Evolutionary conservation across 73 alveolate species (phyloP), one percentile per base, ranked within the genome.

Genomic region (Tetrahymena borealis): DNA sequence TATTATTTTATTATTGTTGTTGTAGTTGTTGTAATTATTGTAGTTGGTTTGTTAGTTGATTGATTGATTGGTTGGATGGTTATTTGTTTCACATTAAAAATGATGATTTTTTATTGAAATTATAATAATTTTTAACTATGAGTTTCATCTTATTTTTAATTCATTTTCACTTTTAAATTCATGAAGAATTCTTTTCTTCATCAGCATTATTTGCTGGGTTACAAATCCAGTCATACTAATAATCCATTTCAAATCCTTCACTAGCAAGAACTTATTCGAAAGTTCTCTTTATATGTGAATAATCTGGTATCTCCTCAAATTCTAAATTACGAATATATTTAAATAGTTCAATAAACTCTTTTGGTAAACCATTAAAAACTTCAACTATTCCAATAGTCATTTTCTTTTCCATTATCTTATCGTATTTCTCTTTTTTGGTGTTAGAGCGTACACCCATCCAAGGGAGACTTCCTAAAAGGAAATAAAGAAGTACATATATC

Each of bases 281-380:
- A 15, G 92, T 28, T 38, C 94, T 41, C 38, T 85, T 91, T 35
- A 95, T 32, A 91, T 95, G 79, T 39, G 78, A 36, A 90, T 95
- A 95, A 94, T 95, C 91, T 11, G 99, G 99, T 42, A 93, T 96
- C 92, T 98, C 99, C 91, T 98, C 99, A 91, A 98, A 98, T 79
- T 95, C 95, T 78, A 98, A 91, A 39, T 96, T 95, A 85, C 98
- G 95, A 90, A 99, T 96, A 96, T 98, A 98, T 91, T 97, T 97
- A 91, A 98, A 38, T 91, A 97, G 97, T 39, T 91, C 96, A 1
- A 95, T 96, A 94, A 98, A 96, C 95, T 98, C 99, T 90, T 95
- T 92, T 11, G 99, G 99, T 11, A 37, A 78, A 37, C 98, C 98
- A 79, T 94, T 93, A 78, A 98, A 97, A 85, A 97, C 94, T 36